Conservation (phyloP, 148 eudicot species). For the Tetragonia tetragonoides region DNA sequence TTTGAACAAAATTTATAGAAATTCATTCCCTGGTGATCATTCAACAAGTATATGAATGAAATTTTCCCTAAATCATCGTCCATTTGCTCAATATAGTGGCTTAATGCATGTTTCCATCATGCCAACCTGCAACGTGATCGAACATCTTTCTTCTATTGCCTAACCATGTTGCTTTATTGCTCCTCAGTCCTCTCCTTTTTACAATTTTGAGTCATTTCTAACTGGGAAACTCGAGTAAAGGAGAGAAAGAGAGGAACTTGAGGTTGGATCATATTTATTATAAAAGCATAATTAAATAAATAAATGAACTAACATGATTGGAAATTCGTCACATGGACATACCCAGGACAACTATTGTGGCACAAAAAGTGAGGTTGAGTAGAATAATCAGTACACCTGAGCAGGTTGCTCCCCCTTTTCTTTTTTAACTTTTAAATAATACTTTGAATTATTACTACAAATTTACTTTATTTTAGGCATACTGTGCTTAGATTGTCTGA, state of each 20-base stretch:
- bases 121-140: slow-evolving; percentile 28
- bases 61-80: not conserved
- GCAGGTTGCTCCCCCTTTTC: slow-evolving; percentile 20
- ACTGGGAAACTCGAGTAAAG: not conserved
- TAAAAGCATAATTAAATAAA: too few relatives aligned
- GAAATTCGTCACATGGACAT: slow-evolving; percentile 6
- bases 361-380: slow-evolving; percentile 21
- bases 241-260: not conserved
- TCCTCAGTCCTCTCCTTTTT: not conserved
- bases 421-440: slow-evolving; percentile 1
- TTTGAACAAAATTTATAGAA: too few relatives aligned
- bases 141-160: not conserved
- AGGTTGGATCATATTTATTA: not conserved
- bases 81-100: not conserved
- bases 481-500: too few relatives aligned
- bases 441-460: not conserved
- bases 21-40: too few relatives aligned
- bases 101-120: slow-evolving; percentile 27
- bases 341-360: slow-evolving; percentile 15
- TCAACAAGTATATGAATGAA: not conserved
- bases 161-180: not conserved
- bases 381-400: slow-evolving; percentile 25
- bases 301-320: not conserved
- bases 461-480: too few relatives aligned
- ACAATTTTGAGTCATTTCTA: not conserved